Conservation (phyloP, 441 rosid species). For the Pelargonium cotyledonis region DNA sequence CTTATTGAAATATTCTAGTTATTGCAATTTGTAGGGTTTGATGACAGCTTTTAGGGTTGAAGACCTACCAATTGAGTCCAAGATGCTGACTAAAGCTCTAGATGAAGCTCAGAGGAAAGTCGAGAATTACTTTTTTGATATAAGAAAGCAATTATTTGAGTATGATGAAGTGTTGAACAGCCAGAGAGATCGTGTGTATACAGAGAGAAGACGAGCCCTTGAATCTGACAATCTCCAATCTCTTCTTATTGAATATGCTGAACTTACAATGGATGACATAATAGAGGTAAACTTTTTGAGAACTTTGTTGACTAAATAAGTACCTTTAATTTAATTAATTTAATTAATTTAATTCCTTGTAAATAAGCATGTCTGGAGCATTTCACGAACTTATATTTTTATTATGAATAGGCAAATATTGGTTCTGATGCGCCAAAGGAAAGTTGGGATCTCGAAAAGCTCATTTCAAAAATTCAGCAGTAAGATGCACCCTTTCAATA, state of each 20-base stretch:
- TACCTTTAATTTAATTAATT: not conserved
- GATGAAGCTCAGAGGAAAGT: conserved; percentile 99
- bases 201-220: conserved; percentile 96
- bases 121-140: conserved; percentile 91
- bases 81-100: conserved; percentile 90
- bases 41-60: conserved; percentile 96
- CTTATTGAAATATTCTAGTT: conserved; percentile 17
- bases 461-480: conserved; percentile 91
- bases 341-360: not conserved
- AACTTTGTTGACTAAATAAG: conserved; percentile 9
- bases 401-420: conserved; percentile 66
- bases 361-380: conserved; percentile 7
- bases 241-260: conserved; percentile 90
- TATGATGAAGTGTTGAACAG: conserved; percentile 94
- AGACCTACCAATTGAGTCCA: conserved; percentile 91
- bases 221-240: conserved; percentile 77
- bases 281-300: conserved; percentile 53
- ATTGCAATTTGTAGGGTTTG: conserved; percentile 58
- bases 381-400: conserved; percentile 15
- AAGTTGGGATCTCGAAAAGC: conserved; percentile 91
- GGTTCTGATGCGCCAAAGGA: conserved; percentile 65
- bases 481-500: conserved; percentile 30
- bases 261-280: conserved; percentile 94
- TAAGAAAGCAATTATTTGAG: conserved; percentile 87
- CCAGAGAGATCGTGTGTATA: conserved; percentile 93